phyloP scores from a whole-genome alignment of 2,329 filamentous ascomycete species.

The Scytalidium lignicola region DNA sequence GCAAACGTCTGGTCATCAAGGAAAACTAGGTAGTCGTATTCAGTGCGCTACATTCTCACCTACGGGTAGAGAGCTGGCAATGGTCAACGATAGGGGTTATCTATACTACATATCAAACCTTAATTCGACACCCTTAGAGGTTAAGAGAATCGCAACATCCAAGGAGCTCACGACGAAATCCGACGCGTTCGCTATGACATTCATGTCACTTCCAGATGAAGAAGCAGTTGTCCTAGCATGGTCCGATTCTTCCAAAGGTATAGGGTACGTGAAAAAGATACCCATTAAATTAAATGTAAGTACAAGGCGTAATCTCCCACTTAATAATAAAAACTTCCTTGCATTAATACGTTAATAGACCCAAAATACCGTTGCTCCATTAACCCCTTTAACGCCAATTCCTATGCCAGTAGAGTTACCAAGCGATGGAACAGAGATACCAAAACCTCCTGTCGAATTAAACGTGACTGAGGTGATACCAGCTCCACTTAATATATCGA shows the following conservation, averaged over 20 bases:
- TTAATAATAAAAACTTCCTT: background rate
- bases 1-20: constrained; percentile 23
- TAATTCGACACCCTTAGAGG: constrained; percentile 33
- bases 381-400: background rate
- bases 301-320: background rate
- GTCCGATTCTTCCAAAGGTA: constrained; percentile 30
- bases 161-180: constrained; percentile 34
- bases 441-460: background rate
- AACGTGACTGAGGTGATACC: background rate
- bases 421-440: background rate
- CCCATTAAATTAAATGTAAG: constrained; percentile 13
- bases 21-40: constrained; percentile 33
- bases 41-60: constrained; percentile 35
- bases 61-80: constrained; percentile 31
- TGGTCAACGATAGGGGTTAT: constrained; percentile 37
- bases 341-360: background rate
- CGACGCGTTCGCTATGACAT: constrained; percentile 33
- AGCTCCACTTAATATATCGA: background rate
- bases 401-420: background rate
- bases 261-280: constrained; percentile 30
- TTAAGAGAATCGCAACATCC: constrained; percentile 30
- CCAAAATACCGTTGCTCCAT: background rate
- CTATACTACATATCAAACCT: constrained; percentile 34
- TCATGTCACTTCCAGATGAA: constrained; percentile 33
- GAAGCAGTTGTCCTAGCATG: constrained; percentile 34